Percentiles rank a stretch among this genome's conserved stretches.
phyloP scores from a whole-genome alignment of 2,329 filamentous ascomycete genomes.

The Cercospora citrullina region DNA sequence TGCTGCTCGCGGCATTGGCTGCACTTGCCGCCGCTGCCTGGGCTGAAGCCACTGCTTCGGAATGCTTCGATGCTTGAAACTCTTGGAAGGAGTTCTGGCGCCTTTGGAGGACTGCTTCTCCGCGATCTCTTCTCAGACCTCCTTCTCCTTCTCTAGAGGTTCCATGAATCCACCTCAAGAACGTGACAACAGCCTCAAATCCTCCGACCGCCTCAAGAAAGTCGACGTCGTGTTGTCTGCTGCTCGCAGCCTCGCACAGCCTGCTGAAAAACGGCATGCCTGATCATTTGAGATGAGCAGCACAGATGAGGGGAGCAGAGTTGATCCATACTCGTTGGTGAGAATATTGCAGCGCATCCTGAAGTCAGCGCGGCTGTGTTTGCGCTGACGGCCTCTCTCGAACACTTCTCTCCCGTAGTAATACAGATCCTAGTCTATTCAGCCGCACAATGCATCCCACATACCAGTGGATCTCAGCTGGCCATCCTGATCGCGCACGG shows the following conservation, averaged over 20 bases:
- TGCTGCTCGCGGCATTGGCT: neutral
- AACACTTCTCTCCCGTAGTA: neutral
- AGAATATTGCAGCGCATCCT: constrained; percentile 2
- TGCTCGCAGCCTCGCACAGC: neutral
- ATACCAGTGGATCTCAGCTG: constrained; percentile 2
- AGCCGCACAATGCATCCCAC: constrained; percentile 15
- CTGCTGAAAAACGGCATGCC: neutral
- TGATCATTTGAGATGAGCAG: neutral
- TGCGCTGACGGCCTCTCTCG: constrained; percentile 16
- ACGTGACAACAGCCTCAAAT: neutral
- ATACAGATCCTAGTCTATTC: constrained; percentile 16
- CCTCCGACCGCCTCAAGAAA: neutral
- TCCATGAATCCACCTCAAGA: neutral
- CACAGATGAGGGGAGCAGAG: neutral
- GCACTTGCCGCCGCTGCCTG: constrained; percentile 3
- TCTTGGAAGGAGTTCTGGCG: neutral
- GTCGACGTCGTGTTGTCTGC: neutral
- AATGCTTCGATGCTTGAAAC: neutral
- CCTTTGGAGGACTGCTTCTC: neutral
- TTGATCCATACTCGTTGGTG: constrained; percentile 8
- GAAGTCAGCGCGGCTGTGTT: constrained; percentile 13
- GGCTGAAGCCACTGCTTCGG: neutral
- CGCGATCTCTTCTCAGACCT: neutral
- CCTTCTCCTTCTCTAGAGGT: neutral
- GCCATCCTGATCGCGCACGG: neutral